These are phyloP conservation scores for Mallotus nudiflorus DNA, from an alignment of 345 rosid species.

Conservation along the genomic window DNA sequence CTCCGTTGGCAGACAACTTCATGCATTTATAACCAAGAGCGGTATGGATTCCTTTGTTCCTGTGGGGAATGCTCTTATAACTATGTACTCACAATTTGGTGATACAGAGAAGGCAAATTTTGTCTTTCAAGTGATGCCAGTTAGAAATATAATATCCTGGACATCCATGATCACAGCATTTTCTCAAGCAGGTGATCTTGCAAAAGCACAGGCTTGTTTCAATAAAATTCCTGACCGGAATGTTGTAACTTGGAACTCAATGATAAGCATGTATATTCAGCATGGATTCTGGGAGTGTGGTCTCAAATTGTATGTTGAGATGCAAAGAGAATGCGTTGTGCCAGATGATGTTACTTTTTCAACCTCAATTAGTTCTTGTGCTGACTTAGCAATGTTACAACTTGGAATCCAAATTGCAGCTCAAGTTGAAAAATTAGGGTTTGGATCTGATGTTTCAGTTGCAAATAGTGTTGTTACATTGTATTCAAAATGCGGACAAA, in stretches of 20 bases:
- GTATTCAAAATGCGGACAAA: constrained; percentile 28
- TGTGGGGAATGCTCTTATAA: constrained; percentile 26
- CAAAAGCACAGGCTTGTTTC: constrained; percentile 21
- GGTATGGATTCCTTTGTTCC: constrained; percentile 22
- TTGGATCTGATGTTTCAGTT: constrained; percentile 24
- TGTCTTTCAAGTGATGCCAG: constrained; percentile 26
- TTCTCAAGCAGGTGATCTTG: constrained; percentile 26
- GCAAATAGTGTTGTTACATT: constrained; percentile 27
- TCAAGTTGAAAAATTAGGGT: constrained; percentile 22
- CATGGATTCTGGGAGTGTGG: constrained; percentile 26
- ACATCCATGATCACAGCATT: constrained; percentile 24
- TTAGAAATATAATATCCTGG: constrained; percentile 28
- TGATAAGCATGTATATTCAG: constrained; percentile 20
- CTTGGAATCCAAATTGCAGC: constrained; percentile 29
- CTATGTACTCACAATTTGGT: constrained; percentile 22
- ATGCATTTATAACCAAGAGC: constrained; percentile 19
- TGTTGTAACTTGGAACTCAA: constrained; percentile 28
- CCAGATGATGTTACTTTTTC: constrained; percentile 29
- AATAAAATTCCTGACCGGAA: constrained; percentile 21
- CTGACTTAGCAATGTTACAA: constrained; percentile 20
- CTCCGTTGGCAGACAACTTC: constrained; percentile 27
- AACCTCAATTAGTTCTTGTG: constrained; percentile 23
- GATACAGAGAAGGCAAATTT: constrained; percentile 10
- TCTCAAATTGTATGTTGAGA: constrained; percentile 14
- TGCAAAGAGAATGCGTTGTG: constrained; percentile 19